phyloP scores from a whole-genome alignment of 163 green algal genomes.

The Trebouxia gelatinosa region DNA sequence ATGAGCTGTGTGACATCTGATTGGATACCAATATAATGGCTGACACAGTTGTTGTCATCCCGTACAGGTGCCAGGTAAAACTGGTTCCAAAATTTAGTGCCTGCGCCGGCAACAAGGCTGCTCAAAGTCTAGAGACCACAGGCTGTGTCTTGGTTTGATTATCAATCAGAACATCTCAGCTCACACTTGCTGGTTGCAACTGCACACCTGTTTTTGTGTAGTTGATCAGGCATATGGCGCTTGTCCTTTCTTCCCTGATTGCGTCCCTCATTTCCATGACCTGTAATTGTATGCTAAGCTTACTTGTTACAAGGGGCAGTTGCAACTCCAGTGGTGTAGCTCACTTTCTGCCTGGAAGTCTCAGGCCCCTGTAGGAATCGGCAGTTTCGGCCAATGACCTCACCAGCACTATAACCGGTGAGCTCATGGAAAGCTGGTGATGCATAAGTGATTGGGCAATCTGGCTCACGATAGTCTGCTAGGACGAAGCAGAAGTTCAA shows the following conservation, averaged over 20 bases:
- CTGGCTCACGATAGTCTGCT: slow-evolving; percentile 85
- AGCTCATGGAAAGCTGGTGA: slow-evolving; percentile 20
- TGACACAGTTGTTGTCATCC: slow-evolving; percentile 66
- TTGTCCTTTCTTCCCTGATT: slow-evolving; percentile 23
- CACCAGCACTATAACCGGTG: slow-evolving; percentile 55
- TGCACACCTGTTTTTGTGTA: slow-evolving; percentile 72
- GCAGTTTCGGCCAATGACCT: slow-evolving; percentile 94
- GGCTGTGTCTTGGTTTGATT: too few species aligned
- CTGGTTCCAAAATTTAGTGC: slow-evolving; percentile 92
- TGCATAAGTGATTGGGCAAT: slow-evolving; percentile 97
- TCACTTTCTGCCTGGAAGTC: slow-evolving; percentile 57
- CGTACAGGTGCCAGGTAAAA: slow-evolving; percentile 84
- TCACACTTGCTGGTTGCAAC: too few species aligned
- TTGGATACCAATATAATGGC: slow-evolving; percentile 90
- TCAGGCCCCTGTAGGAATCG: slow-evolving; percentile 77
- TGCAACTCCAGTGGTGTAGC: neutral
- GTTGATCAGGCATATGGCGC: slow-evolving; percentile 56
- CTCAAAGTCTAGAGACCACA: too few species aligned
- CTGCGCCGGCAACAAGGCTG: too few species aligned
- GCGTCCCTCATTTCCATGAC: slow-evolving; percentile 29
- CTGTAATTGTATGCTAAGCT: neutral
- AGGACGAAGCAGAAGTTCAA: slow-evolving; percentile 79
- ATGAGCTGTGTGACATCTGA: slow-evolving; percentile 70
- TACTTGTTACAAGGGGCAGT: too few species aligned
- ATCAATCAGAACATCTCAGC: too few species aligned